Base-by-base conservation (phyloP, 441 rosid genomes). In the Biscutella laevigata region DNA sequence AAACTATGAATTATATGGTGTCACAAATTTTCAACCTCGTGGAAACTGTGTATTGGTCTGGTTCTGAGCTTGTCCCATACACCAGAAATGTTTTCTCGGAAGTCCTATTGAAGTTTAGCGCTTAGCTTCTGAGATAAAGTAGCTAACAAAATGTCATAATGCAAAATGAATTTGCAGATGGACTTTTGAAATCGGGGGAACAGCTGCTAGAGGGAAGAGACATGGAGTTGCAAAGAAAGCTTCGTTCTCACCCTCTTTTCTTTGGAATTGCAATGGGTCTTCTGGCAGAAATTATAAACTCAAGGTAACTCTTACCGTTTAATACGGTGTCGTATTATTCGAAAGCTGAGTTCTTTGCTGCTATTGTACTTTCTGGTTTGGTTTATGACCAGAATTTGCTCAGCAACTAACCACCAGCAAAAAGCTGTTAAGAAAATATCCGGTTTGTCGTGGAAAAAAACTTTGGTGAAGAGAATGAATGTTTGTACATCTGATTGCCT, bases 221-320 rank as follows among this genome's bases (percentile, higher is more conserved):
- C 61, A 66, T 41, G 37, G 72, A 72, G 68, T 61, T 66, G 59
- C 87, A 67, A 62, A 71, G 71, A 62, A 84, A 84, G 68, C 89
- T 94, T 53, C 80, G 77, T 12, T 38, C 74, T 26, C 99, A 87
- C 78, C 92, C 95, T 4, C 94, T 94, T 68, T 89, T 94, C 77
- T 89, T 86, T 72, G 96, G 95, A 64, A 74, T 89, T 33, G 64
- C 96, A 34, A 76, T 94, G 97, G 95, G 99, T 62, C 74, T 94
- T 54, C 77, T 94, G 57, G 99, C 97, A 9, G 99, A 94, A 82
- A 74, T 94, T 53, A 86, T 94, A 70, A 94, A 94, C 80, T 94
- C 99, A 39, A 85, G 99, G 99, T 94, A 76, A 67, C 53, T 48
- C 51, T 63, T 60, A 44, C 2, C 41, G 32, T 44, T 55, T 10